These are phyloP conservation scores for Acorus gramineus DNA, from an alignment of 106 monocot genomes.

Conservation along the genomic window DNA sequence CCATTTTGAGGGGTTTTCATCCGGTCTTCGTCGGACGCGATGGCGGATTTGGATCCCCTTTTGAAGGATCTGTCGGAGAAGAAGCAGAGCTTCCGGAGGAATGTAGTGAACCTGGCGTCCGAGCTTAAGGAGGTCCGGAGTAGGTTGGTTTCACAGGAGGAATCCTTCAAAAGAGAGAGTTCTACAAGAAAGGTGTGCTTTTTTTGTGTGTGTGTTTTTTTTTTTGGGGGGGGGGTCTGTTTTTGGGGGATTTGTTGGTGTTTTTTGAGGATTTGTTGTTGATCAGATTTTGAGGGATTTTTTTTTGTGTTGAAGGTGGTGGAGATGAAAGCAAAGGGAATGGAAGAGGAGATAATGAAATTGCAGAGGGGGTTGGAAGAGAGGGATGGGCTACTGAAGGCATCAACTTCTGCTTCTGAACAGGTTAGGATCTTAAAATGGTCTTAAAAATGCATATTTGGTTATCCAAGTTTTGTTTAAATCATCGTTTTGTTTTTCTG, in stretches of 20 bases:
- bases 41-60: conserved; percentile 61
- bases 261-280: no score
- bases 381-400: conserved; percentile 32
- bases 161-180: conserved; percentile 37
- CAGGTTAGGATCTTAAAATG: conserved; percentile 23
- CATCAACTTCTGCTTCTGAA: conserved; percentile 25
- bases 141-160: conserved; percentile 49
- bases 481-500: no score
- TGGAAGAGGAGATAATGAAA: conserved; percentile 61
- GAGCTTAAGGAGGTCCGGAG: conserved; percentile 69
- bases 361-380: conserved; percentile 52
- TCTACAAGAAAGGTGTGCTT: conserved; percentile 48
- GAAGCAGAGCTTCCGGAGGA: conserved; percentile 63
- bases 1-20: no score
- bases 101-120: conserved; percentile 54
- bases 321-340: conserved; percentile 52
- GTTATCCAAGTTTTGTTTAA: no score
- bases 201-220: background rate
- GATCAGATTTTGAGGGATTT: no score
- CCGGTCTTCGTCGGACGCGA: no score
- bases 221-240: background rate
- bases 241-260: no score
- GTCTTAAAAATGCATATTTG: no score
- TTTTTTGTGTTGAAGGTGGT: conserved; percentile 25
- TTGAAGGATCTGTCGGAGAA: conserved; percentile 82